phyloP scores from a whole-genome alignment of 1,139 yeast genomes.

The Suzukiozyma palmioleophila region DNA sequence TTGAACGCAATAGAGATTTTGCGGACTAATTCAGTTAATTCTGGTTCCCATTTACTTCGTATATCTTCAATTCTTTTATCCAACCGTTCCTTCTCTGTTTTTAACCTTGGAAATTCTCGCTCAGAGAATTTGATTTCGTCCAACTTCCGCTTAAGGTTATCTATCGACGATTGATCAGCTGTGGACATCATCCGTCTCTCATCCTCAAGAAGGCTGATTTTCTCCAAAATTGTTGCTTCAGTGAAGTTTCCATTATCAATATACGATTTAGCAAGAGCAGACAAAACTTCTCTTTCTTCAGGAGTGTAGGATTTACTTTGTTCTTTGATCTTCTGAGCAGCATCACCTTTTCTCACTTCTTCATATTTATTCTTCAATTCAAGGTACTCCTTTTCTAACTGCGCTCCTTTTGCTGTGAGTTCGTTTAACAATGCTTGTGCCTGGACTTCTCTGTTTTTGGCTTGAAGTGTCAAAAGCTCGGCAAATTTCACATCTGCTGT shows the following conservation, averaged over 20 bases:
- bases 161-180: conserved; percentile 37
- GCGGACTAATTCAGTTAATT: conserved; percentile 45
- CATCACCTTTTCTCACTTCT: conserved; percentile 40
- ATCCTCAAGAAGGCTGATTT: conserved; percentile 32
- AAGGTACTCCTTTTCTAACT: conserved; percentile 28
- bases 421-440: conserved; percentile 29
- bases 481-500: conserved; percentile 18
- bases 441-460: conserved; percentile 29
- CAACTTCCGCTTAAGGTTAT: conserved; percentile 25
- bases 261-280: conserved; percentile 42
- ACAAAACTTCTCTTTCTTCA: conserved; percentile 40
- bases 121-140: conserved; percentile 28
- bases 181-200: conserved; percentile 36
- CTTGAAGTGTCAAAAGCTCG: conserved; percentile 24
- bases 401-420: conserved; percentile 27
- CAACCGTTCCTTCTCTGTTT: conserved; percentile 18
- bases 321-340: conserved; percentile 37
- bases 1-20: conserved; percentile 62
- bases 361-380: conserved; percentile 40
- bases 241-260: conserved; percentile 39
- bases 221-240: conserved; percentile 27
- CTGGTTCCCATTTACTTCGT: conserved; percentile 53
- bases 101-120: conserved; percentile 30
- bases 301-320: conserved; percentile 37
- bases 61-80: conserved; percentile 36